Conservation (phyloP, 1,284 basidiomycete species). For the Irpex sp. region DNA sequence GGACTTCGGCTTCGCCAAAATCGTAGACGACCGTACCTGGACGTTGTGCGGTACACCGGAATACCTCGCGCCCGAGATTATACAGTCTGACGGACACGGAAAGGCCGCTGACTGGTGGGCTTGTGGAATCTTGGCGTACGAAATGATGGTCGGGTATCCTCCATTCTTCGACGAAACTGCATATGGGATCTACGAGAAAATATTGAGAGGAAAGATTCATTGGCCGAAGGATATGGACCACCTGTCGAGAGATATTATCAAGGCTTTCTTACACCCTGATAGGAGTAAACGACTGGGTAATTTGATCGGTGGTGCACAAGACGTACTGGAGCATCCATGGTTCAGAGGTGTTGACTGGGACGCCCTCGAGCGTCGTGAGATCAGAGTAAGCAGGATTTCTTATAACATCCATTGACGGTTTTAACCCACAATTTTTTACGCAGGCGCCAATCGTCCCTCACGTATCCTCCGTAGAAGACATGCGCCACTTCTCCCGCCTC, state of each 20-base stretch:
- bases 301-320: constrained; percentile 88
- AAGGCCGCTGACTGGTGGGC: constrained; percentile 99
- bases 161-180: constrained; percentile 94
- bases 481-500: constrained; percentile 75
- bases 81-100: constrained; percentile 96
- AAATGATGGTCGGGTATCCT: constrained; percentile 94
- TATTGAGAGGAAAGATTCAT: constrained; percentile 87
- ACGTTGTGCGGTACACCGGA: constrained; percentile 98
- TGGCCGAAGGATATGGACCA: constrained; percentile 90
- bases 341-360: constrained; percentile 93
- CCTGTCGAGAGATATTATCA: constrained; percentile 71
- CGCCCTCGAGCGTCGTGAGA: constrained; percentile 74
- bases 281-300: constrained; percentile 91
- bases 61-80: constrained; percentile 93
- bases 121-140: constrained; percentile 93
- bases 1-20: constrained; percentile 98
- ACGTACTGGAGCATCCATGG: constrained; percentile 93
- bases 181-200: constrained; percentile 94
- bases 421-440: constrained; percentile 4
- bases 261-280: constrained; percentile 91
- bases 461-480: constrained; percentile 73
- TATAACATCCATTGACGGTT: not conserved
- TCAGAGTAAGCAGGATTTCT: constrained; percentile 46
- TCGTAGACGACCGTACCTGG: constrained; percentile 99
- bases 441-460: constrained; percentile 82